Evolutionary conservation across 441 rosid genomes (phyloP).

Genomic region (Euphorbia celastroides): DNA sequence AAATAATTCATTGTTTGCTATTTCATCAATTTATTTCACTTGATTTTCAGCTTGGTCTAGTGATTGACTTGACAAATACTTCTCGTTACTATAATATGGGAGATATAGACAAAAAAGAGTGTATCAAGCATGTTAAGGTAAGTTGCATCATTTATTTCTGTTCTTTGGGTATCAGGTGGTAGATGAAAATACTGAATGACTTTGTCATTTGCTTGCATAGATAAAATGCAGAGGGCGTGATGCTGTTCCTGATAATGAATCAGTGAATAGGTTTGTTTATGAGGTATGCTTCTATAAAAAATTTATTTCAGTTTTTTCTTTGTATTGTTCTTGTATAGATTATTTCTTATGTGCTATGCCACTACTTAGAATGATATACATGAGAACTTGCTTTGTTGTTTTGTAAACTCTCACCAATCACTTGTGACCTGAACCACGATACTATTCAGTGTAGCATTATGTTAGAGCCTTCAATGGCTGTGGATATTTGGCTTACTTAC

Average conservation of each 20-base stretch:
- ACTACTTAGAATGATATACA: not conserved
- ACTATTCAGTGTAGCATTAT: not conserved
- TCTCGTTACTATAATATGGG: constrained; percentile 67
- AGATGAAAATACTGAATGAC: not conserved
- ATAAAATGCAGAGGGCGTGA: constrained; percentile 93
- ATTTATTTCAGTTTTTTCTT: not conserved
- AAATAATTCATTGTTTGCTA: not conserved
- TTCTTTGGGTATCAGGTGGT: not conserved
- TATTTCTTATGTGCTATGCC: not conserved
- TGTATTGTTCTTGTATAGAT: not conserved
- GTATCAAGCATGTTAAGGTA: constrained; percentile 93
- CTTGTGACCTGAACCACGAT: not conserved
- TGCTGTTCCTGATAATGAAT: constrained; percentile 81
- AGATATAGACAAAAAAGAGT: constrained; percentile 76
- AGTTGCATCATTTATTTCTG: constrained; percentile 5
- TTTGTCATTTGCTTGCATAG: constrained; percentile 32
- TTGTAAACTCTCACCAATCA: not conserved
- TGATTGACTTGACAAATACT: constrained; percentile 98
- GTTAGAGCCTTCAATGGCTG: not conserved
- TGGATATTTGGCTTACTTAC: not conserved
- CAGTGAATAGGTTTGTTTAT: constrained; percentile 79
- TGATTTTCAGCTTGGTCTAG: constrained; percentile 81
- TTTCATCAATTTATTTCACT: constrained; percentile 6
- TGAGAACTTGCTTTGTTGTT: constrained; percentile 3
- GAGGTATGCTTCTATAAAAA: constrained; percentile 55